Base-by-base conservation (phyloP, 257 asterid species). In the Lycium ferocissimum region DNA sequence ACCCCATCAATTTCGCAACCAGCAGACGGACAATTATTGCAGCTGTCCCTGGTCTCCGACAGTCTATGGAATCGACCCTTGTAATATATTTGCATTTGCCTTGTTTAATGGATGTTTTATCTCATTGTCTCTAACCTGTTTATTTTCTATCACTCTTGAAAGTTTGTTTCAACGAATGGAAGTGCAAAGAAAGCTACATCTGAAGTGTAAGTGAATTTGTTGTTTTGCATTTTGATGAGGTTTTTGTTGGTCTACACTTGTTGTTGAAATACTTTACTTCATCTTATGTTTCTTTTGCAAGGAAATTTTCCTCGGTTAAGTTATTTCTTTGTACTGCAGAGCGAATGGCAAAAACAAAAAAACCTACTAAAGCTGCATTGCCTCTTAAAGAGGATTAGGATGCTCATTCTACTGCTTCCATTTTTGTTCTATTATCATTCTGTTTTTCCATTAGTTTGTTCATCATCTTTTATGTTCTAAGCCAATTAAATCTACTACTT, bases 401-500 rank as follows among this genome's bases (percentile, higher is more conserved):
- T 86, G 86, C 91, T n/a, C 94, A 53, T 53, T 95, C 99, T 26
- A 90, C 94, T 65, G 87, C 97, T 58, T 93, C 98, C 61, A 12
- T 59, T 73, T 83, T 83, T 17, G 82, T 80, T 47, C 70, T 33
- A 2, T 26, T 53, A 10, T 80, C 43, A 61, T 49, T 33, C 6
- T 53, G 54, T 71, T 69, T 54, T 81, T 53, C 76, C 63, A 62
- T 26, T 33, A 58, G 10, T 43, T 69, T 84, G n/a, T 79, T 87
- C 3, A 65, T 73, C 61, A 38, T 43, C 79, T 83, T 83, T 83
- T 81, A 75, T 86, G 67, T 70, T 40, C 45, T 3, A 12, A 45
- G 63, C 26, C 63, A 76, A 76, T 3, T 22, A 51, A 76, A 51
- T 76, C 14, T 49, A 7, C 35, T 71, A 13, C 45, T 22, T 20